These are phyloP conservation scores for Coemansia sp. DNA, from an alignment of 192 early-diverging fungal genomes.

Conservation along the genomic window DNA sequence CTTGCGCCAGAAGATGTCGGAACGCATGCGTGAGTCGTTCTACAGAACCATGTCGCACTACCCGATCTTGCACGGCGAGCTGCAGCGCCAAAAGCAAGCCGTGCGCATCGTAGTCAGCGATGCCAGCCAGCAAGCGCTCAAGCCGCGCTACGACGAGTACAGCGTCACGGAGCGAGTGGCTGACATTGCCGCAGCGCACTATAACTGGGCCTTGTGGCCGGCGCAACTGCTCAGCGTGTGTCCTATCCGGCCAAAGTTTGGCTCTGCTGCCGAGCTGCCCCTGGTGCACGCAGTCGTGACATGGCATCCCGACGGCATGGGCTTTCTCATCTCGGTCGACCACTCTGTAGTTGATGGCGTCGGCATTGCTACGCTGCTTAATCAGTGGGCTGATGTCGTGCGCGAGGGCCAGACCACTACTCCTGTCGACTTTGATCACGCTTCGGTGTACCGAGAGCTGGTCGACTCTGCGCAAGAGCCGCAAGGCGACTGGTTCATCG, in stretches of 20 bases:
- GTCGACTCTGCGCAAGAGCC: neutral
- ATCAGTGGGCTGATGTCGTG: slow-evolving; percentile 25
- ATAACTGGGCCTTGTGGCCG: slow-evolving; percentile 39
- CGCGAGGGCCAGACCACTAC: neutral
- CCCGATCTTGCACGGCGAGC: slow-evolving; percentile 33
- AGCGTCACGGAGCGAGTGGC: slow-evolving; percentile 1
- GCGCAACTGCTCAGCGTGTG: slow-evolving; percentile 21
- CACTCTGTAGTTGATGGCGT: slow-evolving; percentile 45
- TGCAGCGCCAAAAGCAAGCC: neutral
- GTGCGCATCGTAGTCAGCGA: slow-evolving; percentile 11
- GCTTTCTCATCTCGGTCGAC: slow-evolving; percentile 40
- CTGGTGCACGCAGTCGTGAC: slow-evolving; percentile 36
- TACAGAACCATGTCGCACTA: slow-evolving; percentile 27
- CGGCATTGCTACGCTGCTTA: slow-evolving; percentile 30
- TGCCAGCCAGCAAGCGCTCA: neutral
- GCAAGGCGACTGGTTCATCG: slow-evolving; percentile 28
- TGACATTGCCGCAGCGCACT: slow-evolving; percentile 17
- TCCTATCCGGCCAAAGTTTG: slow-evolving; percentile 1
- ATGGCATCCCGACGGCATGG: slow-evolving; percentile 42
- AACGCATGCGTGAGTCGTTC: slow-evolving; percentile 18
- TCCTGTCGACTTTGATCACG: slow-evolving; percentile 37
- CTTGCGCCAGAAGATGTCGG: neutral
- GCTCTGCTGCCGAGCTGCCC: slow-evolving; percentile 5
- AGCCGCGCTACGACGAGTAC: slow-evolving; percentile 28
- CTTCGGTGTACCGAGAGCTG: slow-evolving; percentile 16